phyloP scores from a whole-genome alignment of 1,139 yeast genomes.

The Wickerhamiella infanticola region DNA sequence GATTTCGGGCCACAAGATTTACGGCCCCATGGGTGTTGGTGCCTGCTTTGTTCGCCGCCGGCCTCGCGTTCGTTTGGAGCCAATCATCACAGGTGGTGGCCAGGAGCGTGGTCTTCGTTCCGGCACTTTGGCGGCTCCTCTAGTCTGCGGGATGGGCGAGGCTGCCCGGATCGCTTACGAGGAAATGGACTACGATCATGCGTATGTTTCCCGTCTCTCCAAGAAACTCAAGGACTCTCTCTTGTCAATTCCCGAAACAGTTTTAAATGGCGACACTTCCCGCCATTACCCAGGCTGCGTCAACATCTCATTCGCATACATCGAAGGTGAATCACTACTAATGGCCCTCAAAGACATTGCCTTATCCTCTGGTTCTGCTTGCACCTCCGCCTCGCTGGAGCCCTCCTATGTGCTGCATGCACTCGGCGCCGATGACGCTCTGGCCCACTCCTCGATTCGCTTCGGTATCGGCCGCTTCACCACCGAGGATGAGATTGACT shows the following conservation, averaged over 20 bases:
- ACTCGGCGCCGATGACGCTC: constrained; percentile 92
- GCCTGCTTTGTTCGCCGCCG: constrained; percentile 92
- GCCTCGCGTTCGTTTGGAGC: constrained; percentile 95
- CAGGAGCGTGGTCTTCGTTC: constrained; percentile 97
- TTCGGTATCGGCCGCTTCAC: constrained; percentile 97
- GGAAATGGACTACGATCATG: constrained; percentile 61
- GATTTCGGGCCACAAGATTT: constrained; percentile 87
- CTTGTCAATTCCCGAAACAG: constrained; percentile 73
- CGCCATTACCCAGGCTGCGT: constrained; percentile 85
- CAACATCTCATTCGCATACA: constrained; percentile 88
- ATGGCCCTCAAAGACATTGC: constrained; percentile 98
- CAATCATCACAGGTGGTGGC: constrained; percentile 94
- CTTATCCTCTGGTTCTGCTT: constrained; percentile 93
- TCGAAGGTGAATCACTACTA: constrained; percentile 92
- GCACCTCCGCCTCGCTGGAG: constrained; percentile 95
- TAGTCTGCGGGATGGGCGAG: constrained; percentile 93
- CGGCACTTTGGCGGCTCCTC: constrained; percentile 92
- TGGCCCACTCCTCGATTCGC: constrained; percentile 93
- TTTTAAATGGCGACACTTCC: constrained; percentile 67
- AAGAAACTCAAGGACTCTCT: constrained; percentile 57
- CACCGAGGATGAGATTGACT: constrained; percentile 89
- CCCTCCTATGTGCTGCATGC: constrained; percentile 96
- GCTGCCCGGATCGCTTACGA: constrained; percentile 72
- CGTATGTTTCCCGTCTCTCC: constrained; percentile 56
- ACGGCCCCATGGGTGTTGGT: constrained; percentile 98